Percentiles rank a stretch among this genome's conserved stretches.
Evolutionary conservation across 1,284 basidiomycete genomes (phyloP).

Genomic region (Rhodotorula sp.): DNA sequence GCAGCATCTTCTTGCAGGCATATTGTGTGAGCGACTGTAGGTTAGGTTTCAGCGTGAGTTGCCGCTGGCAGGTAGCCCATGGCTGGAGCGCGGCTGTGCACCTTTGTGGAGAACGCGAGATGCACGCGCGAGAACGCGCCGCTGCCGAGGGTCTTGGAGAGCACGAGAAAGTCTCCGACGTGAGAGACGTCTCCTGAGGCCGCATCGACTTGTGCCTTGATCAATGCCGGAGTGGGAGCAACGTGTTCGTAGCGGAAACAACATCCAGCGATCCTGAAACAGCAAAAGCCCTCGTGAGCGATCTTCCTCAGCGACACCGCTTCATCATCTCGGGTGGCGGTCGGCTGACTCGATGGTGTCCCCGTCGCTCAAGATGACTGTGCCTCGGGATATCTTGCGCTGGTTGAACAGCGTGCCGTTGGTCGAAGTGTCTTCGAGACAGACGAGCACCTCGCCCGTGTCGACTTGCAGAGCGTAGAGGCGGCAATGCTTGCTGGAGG

Average conservation of each 20-base stretch:
- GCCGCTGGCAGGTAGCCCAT: slow-evolving; percentile 61
- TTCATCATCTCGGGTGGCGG: neutral
- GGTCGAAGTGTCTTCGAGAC: slow-evolving; percentile 65
- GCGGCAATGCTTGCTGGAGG: slow-evolving; percentile 4
- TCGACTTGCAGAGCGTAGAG: slow-evolving; percentile 16
- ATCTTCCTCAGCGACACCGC: too few relatives aligned
- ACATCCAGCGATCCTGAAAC: slow-evolving; percentile 48
- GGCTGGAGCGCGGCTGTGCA: neutral
- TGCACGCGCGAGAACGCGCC: slow-evolving; percentile 60
- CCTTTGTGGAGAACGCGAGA: slow-evolving; percentile 22
- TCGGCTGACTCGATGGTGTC: slow-evolving; percentile 57
- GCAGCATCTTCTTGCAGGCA: slow-evolving; percentile 74
- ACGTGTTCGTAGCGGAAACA: slow-evolving; percentile 43
- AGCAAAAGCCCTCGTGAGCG: too few relatives aligned
- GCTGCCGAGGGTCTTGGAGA: slow-evolving; percentile 39
- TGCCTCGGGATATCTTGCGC: slow-evolving; percentile 56
- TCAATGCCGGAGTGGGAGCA: neutral
- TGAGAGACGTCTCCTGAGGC: slow-evolving; percentile 42
- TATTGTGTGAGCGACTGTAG: slow-evolving; percentile 63
- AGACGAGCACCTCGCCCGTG: slow-evolving; percentile 24
- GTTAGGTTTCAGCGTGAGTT: neutral
- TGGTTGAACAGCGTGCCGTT: slow-evolving; percentile 72
- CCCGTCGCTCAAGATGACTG: slow-evolving; percentile 69
- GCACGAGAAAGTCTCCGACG: slow-evolving; percentile 48
- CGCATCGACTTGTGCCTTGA: neutral